Conservation (phyloP, 345 rosid genomes). For the Citrus unshiu region DNA sequence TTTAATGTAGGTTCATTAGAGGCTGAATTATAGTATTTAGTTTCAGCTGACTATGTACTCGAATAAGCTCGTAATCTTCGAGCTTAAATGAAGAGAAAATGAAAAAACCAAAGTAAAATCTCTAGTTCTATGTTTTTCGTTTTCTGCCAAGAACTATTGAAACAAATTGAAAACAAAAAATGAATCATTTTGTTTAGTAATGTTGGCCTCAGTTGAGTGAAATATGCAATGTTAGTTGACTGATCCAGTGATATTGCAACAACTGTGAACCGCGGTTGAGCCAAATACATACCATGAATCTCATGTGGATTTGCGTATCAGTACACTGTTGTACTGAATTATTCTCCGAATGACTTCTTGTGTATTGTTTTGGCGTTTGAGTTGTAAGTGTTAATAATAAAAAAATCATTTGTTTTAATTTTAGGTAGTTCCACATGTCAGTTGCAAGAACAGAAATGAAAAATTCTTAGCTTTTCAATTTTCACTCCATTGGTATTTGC, state of each 20-base stretch:
- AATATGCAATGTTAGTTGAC: neutral
- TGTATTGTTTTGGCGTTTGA: neutral
- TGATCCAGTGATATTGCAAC: constrained; percentile 1
- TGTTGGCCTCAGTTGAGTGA: neutral
- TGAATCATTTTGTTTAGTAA: neutral
- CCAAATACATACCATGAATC: neutral
- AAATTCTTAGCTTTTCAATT: neutral
- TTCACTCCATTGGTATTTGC: neutral
- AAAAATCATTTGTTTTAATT: neutral
- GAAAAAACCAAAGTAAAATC: neutral
- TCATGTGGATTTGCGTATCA: neutral
- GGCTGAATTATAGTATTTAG: neutral
- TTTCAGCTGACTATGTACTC: neutral
- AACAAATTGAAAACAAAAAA: neutral
- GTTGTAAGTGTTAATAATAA: neutral
- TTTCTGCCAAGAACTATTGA: neutral
- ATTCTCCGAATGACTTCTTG: neutral
- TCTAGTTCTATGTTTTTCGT: neutral
- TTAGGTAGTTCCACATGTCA: neutral
- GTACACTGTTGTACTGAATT: neutral
- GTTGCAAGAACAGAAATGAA: neutral
- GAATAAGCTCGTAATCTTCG: neutral
- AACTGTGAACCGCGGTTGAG: neutral
- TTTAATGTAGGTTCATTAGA: neutral
- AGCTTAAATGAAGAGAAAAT: neutral